phyloP scores from a whole-genome alignment of 805 yeast genomes.

The Scheffersomyces stipitis region DNA sequence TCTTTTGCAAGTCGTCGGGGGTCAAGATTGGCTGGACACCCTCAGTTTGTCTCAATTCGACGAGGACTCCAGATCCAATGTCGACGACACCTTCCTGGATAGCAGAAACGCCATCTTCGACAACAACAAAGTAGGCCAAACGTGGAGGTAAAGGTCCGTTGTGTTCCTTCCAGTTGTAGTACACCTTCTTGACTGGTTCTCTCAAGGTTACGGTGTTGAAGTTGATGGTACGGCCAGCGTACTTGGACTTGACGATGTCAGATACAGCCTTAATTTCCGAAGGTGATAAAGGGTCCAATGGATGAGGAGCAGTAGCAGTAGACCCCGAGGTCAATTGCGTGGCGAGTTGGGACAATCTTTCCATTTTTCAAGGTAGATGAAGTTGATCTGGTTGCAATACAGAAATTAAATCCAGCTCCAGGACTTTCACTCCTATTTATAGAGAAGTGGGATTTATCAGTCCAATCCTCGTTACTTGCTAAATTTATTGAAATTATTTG shows the following conservation, averaged over 20 bases:
- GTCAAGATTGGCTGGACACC: conserved; percentile 78
- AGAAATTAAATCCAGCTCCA: background rate
- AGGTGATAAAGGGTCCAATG: conserved; percentile 68
- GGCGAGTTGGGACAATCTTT: conserved; percentile 65
- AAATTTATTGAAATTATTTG: too few species aligned
- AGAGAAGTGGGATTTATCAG: too few species aligned
- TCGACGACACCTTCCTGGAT: conserved; percentile 72
- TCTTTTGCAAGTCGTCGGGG: conserved; percentile 59
- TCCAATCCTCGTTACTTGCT: too few species aligned
- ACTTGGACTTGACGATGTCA: conserved; percentile 49
- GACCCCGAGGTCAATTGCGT: conserved; percentile 61
- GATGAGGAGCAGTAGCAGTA: conserved; percentile 57
- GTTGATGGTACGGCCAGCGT: conserved; percentile 43
- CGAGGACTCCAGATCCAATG: conserved; percentile 46
- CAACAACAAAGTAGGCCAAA: conserved; percentile 63
- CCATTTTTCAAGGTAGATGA: conserved; percentile 47
- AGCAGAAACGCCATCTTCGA: conserved; percentile 59
- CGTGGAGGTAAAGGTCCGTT: conserved; percentile 66
- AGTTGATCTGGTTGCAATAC: background rate
- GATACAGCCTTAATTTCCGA: conserved; percentile 62
- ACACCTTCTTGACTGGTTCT: conserved; percentile 68
- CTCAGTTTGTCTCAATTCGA: conserved; percentile 47
- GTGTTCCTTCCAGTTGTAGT: conserved; percentile 63
- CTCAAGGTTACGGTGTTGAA: conserved; percentile 71
- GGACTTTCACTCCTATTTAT: too few species aligned